Evolutionary conservation across 176 grass and related monocot genomes (phyloP).

Genomic region (Melocanna baccifera): DNA sequence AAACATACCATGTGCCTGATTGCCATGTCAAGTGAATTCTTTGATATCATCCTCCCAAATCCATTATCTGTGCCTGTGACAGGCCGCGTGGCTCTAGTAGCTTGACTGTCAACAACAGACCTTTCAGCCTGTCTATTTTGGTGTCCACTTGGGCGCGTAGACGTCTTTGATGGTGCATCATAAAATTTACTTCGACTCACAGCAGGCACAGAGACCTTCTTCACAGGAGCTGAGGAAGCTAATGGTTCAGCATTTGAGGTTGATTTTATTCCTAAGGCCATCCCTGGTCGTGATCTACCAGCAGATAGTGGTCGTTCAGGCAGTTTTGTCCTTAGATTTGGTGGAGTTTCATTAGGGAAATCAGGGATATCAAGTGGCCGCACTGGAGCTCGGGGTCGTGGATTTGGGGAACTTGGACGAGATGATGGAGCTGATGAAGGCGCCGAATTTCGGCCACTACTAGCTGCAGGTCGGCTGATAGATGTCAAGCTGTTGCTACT

Average conservation of each 20-base stretch:
- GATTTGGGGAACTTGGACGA: slow-evolving; percentile 74
- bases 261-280: slow-evolving; percentile 54
- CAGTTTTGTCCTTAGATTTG: slow-evolving; percentile 88
- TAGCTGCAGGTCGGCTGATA: slow-evolving; percentile 41
- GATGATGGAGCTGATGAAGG: slow-evolving; percentile 72
- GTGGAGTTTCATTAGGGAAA: slow-evolving; percentile 82
- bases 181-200: slow-evolving; percentile 71
- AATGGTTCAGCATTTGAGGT: slow-evolving; percentile 49
- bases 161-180: slow-evolving; percentile 59
- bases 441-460: slow-evolving; percentile 62
- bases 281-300: slow-evolving; percentile 79
- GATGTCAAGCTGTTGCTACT: slow-evolving; percentile 42
- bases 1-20: slow-evolving; percentile 91
- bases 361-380: slow-evolving; percentile 87
- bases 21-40: slow-evolving; percentile 97
- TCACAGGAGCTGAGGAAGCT: slow-evolving; percentile 40
- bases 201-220: slow-evolving; percentile 60
- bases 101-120: slow-evolving; percentile 50
- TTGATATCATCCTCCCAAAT: slow-evolving; percentile 95
- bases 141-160: slow-evolving; percentile 59
- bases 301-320: slow-evolving; percentile 86
- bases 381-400: slow-evolving; percentile 47
- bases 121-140: slow-evolving; percentile 50
- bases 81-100: slow-evolving; percentile 33
- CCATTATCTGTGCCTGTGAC: slow-evolving; percentile 64